phyloP scores from a whole-genome alignment of 495 filamentous ascomycete genomes.

The Penicillium bialowiezense region DNA sequence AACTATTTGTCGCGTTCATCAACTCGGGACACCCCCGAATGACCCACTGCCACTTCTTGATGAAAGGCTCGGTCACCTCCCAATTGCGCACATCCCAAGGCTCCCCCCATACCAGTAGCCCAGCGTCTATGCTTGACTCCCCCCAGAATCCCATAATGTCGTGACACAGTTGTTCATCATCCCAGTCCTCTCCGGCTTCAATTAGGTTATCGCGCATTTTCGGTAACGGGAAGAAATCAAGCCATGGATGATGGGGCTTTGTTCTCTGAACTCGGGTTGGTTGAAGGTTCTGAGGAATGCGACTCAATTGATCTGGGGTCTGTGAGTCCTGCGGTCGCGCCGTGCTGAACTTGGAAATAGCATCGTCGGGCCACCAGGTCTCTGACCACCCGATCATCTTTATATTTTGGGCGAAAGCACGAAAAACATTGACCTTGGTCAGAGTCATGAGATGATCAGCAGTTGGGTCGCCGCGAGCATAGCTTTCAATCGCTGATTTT shows the following conservation, averaged over 20 bases:
- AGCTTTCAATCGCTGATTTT: constrained; percentile 28
- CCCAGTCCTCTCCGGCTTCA: constrained; percentile 32
- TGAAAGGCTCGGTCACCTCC: constrained; percentile 50
- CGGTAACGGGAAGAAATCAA: constrained; percentile 53
- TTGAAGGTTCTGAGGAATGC: constrained; percentile 38
- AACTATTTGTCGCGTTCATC: constrained; percentile 48
- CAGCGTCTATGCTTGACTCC: constrained; percentile 27
- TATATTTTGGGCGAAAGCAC: constrained; percentile 28
- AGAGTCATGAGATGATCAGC: constrained; percentile 42
- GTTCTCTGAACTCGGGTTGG: constrained; percentile 45
- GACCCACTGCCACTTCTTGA: constrained; percentile 50
- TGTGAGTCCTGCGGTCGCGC: neutral
- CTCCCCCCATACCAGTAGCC: constrained; percentile 52
- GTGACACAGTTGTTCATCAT: constrained; percentile 44
- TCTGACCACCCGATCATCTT: constrained; percentile 11
- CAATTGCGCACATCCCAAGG: constrained; percentile 45
- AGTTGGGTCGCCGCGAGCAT: constrained; percentile 27
- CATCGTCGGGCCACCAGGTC: constrained; percentile 31
- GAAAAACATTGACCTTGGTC: constrained; percentile 42
- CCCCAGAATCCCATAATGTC: constrained; percentile 49
- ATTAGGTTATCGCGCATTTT: constrained; percentile 52
- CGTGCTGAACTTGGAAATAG: constrained; percentile 31
- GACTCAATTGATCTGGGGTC: neutral
- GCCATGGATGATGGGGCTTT: constrained; percentile 48
- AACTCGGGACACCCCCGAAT: constrained; percentile 48